Conservation (phyloP, 805 yeast genomes). For the Ogataea paraovalis region DNA sequence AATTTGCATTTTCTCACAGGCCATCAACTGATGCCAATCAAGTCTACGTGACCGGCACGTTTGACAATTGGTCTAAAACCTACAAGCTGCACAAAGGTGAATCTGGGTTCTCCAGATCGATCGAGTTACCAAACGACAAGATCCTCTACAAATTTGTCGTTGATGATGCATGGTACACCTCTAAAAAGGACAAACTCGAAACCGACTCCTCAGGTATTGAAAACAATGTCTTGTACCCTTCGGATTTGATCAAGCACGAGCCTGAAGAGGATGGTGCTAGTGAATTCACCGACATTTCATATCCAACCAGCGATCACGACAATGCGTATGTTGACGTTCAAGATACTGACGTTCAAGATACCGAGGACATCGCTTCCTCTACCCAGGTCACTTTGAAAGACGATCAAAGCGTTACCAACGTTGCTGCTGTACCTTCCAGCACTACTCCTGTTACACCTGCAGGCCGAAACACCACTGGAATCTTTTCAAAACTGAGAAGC, state of each 20-base stretch:
- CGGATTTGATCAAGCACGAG: constrained; percentile 20
- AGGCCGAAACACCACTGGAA: constrained; percentile 5
- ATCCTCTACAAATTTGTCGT: constrained; percentile 54
- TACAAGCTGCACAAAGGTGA: constrained; percentile 38
- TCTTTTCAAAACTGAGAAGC: constrained; percentile 22
- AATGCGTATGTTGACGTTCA: constrained; percentile 10
- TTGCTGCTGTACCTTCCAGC: not conserved
- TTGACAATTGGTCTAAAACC: constrained; percentile 53
- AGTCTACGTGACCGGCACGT: constrained; percentile 60
- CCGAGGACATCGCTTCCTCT: constrained; percentile 1
- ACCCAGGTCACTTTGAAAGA: constrained; percentile 1
- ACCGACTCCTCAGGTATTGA: constrained; percentile 42
- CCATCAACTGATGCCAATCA: constrained; percentile 25
- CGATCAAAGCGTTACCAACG: constrained; percentile 1
- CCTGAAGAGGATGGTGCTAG: constrained; percentile 24
- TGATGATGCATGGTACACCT: constrained; percentile 52
- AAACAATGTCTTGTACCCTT: constrained; percentile 45
- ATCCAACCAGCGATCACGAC: constrained; percentile 19
- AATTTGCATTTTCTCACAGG: too few species aligned
- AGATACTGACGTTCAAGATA: constrained; percentile 5
- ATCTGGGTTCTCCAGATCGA: constrained; percentile 38
- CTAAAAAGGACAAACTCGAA: constrained; percentile 35
- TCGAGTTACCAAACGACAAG: constrained; percentile 37
- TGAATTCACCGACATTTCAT: constrained; percentile 31
- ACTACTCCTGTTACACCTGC: constrained; percentile 2